Base-by-base conservation (phyloP, 2,329 filamentous ascomycete species). In the Knufia petricola region DNA sequence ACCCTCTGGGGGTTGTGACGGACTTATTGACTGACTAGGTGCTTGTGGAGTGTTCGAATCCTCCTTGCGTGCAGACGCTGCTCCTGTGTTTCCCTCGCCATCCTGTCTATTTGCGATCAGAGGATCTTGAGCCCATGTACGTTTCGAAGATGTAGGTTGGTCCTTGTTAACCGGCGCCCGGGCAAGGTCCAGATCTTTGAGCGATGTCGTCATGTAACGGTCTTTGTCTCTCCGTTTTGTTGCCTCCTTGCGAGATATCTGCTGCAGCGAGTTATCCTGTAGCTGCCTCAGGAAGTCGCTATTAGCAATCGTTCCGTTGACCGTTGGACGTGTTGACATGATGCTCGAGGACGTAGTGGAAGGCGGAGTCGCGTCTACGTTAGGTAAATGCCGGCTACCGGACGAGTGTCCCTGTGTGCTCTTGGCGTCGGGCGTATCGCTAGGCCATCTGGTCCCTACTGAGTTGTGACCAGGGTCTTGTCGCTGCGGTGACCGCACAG, bases 1-100 rank as follows among this genome's bases (percentile, higher is more conserved):
- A n/a, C n/a, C n/a, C n/a, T n/a, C n/a, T n/a, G 26, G 6, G 12
- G 26, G 6, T 6, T 12, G 6, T 28, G 12, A 7, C 17, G 8
- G 20, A 13, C 17, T 4, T 10, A 23, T 4, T 9, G n/a, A 7
- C 24, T 19, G 3, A 21, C 9, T 24, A 15, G 39, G 55, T 8
- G 61, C 65, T 2, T 64, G 60, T 10, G 72, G 60, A 1, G 79
- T 62, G 3, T 67, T 61, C 1, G 74, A 78, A 43, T 68, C 63
- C 0, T 69, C 73, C 46, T 76, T 72, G 46, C 79, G 74, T 7
- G 75, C 68, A 4, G 19, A 12, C 8, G 28, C 19, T 21, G 28
- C n/a, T 3, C 15, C 3, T 6, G 10, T 3, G 20, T 37, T 3
- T 21, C 37, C 19, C 24, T 31, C 15, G 17, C 43, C 30, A 36